Base-by-base conservation (phyloP, 176 grass and related monocot species). In the Urochloa ruziziensis region DNA sequence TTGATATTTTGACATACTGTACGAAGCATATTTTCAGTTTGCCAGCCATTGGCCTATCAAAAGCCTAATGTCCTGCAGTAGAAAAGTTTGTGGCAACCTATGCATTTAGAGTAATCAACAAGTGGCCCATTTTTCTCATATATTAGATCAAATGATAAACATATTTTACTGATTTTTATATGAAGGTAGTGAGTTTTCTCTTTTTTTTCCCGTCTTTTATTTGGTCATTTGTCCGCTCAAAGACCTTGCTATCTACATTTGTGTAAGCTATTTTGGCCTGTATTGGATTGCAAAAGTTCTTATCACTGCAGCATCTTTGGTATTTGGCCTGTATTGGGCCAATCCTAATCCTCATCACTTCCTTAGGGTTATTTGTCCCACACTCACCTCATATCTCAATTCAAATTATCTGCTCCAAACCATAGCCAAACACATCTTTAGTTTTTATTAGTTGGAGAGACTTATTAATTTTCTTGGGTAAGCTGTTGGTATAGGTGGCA, bases 381-480 rank as follows among this genome's bases (percentile, higher is more conserved):
- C 23, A 51, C 16, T 28, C 12, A 34, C 40, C 10, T 14, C 18
- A 14, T 79, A 79, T 48, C 5, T 19, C 40, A 48, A 79, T 64
- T 14, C 25, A 18, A 46, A 64, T 48, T 19, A 11, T 5, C 21
- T 47, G 17, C 27, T 21, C 18, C 7, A 48, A 44, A 28, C 14
- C 43, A 32, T 62, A 44, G 25, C 17, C 3, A 63, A 49, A 16
- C 28, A 48, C 43, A 79, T 42, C 18, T 66, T 39, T 57, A 57
- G 33, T 66, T 43, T 75, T 4, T 80, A 24, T 73, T 48, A 53
- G 25, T 18, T 40, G n/a, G 43, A 73, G 36, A 54, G 42, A 34
- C 54, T 64, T 57, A 84, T 89, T 80, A 14, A 49, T 25, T 74
- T 67, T 79, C 48, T 75, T 67, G 60, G 66, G 42, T 64, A 63